Evolutionary conservation across 1,139 yeast species (phyloP), one percentile per base, ranked within the genome.

Genomic region (Scheffersomyces insectosa): DNA sequence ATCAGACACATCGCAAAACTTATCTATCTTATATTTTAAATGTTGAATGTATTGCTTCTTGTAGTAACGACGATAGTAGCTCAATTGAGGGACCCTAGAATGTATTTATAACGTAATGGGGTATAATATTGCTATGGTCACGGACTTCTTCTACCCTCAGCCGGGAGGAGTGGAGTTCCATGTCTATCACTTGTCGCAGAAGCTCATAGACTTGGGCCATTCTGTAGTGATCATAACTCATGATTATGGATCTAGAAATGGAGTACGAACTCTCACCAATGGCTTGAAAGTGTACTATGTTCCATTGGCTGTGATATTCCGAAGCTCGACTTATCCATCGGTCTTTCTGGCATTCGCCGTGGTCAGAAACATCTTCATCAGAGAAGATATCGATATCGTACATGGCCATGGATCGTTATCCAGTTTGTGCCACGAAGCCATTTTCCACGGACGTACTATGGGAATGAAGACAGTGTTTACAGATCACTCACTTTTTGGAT

Each of bases 101-200:
- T 31, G 34, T 15, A 10, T 9, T 13, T 4, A 31, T 31, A 31
- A 8, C 23, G 13, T 28, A 33, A 54, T 52, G 56, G 52, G 53
- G 29, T 67, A 67, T 56, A 74, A 72, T 47, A 72, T 74, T 42
- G 85, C 88, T 9, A 91, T 93, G 97, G 88, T 91, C 3, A 86
- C 96, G 35, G 99, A 95, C 66, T 95, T 90, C 73, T 95, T 93
- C 80, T 95, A 87, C 65, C 99, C 99, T 14, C 99, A 95, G 62
- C 86, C 97, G 0, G 99, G 99, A 2, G 99, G 99, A 7, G 95
- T 95, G 3, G 99, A 95, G 63, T 82, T 93, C 49, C 99, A 95
- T 60, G 89, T 93, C 20, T 90, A 88, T 63, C 98, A 93, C 62
- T 56, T 75, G 33, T 70, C 83, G 0, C 95, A 89, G 63, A 83